These are phyloP conservation scores for Trematosphaeria pertusa DNA, from an alignment of 2,329 filamentous ascomycete genomes.

Conservation along the genomic window DNA sequence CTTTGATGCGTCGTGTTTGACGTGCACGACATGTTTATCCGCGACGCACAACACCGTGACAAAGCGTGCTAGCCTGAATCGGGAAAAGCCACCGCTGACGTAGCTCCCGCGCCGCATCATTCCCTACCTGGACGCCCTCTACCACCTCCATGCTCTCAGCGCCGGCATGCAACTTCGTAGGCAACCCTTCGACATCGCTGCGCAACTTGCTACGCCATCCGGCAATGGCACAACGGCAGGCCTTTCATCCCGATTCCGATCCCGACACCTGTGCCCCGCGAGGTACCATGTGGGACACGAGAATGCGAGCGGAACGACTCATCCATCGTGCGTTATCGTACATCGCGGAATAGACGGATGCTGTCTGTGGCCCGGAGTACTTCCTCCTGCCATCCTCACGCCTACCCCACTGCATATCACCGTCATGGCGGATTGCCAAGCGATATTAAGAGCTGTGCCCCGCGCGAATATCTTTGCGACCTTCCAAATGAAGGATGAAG, in stretches of 20 bases:
- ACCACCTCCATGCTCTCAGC: too few relatives aligned
- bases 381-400: not conserved
- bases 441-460: constrained; percentile 19
- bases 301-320: not conserved
- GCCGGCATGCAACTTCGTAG: too few relatives aligned
- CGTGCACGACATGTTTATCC: constrained; percentile 16
- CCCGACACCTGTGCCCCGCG: not conserved
- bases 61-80: constrained; percentile 1
- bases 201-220: too few relatives aligned
- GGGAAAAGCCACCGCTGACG: too few relatives aligned
- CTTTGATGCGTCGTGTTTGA: constrained; percentile 25
- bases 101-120: constrained; percentile 1
- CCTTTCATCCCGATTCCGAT: not conserved
- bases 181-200: too few relatives aligned
- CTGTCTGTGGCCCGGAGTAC: not conserved
- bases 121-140: not conserved
- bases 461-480: constrained; percentile 28
- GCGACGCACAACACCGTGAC: constrained; percentile 1
- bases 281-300: not conserved
- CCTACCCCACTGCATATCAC: constrained; percentile 21
- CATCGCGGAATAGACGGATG: too few relatives aligned
- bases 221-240: too few relatives aligned
- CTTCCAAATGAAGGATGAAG: constrained; percentile 40
- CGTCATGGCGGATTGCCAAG: constrained; percentile 39
- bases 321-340: too few relatives aligned